phyloP scores from a whole-genome alignment of 2,329 filamentous ascomycete genomes.

The Xylariales sp. region DNA sequence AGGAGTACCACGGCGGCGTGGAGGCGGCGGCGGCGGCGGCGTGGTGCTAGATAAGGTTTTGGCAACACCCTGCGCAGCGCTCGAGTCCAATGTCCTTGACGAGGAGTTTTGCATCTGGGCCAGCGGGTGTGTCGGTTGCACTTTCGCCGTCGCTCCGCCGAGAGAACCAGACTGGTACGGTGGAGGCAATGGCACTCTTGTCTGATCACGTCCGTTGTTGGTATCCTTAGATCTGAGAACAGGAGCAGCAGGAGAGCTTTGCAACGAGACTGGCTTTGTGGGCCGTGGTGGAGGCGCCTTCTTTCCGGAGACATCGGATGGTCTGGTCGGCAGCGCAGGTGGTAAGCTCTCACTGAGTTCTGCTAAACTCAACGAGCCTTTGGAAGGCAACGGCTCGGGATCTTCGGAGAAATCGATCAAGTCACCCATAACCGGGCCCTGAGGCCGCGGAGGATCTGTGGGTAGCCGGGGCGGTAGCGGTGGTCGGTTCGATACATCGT shows the following conservation, averaged over 20 bases:
- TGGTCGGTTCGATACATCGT: constrained; percentile 21
- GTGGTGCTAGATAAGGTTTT: constrained; percentile 10
- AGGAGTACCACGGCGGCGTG: constrained; percentile 39
- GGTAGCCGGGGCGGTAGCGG: constrained; percentile 26
- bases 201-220: constrained; percentile 7
- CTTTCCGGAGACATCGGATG: constrained; percentile 24
- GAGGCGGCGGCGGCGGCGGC: constrained; percentile 41
- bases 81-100: constrained; percentile 17
- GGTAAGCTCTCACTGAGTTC: constrained; percentile 20
- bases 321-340: constrained; percentile 15
- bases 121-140: constrained; percentile 27
- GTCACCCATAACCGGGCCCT: constrained; percentile 46
- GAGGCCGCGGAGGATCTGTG: constrained; percentile 16
- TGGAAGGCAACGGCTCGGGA: constrained; percentile 31
- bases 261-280: constrained; percentile 51
- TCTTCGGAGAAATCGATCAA: constrained; percentile 59
- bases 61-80: constrained; percentile 7
- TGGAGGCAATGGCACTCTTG: constrained; percentile 26
- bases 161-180: constrained; percentile 27
- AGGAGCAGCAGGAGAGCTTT: constrained; percentile 31
- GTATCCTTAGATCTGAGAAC: constrained; percentile 10
- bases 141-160: constrained; percentile 12
- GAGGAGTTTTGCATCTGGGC: constrained; percentile 37
- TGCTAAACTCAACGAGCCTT: constrained; percentile 27
- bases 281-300: constrained; percentile 49